Conservation (phyloP, 768 basidiomycete species). For the Cyclocybe aegerita region DNA sequence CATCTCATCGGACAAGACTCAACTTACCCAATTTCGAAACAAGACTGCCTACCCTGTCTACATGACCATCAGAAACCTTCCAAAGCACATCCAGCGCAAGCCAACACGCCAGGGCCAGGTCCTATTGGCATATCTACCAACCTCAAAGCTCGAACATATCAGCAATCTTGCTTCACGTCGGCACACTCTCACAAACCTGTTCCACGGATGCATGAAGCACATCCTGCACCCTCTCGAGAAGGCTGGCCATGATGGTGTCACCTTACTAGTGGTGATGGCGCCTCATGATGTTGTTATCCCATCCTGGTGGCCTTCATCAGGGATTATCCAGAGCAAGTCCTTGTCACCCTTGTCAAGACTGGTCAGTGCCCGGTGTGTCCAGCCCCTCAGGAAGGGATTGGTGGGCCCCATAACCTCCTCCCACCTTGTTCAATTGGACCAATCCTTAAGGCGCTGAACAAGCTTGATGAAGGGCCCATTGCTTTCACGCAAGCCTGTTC, state of each 20-base stretch:
- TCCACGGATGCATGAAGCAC: conserved; percentile 32
- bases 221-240: conserved; percentile 29
- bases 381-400: conserved; percentile 15
- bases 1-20: conserved; percentile 45
- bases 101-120: conserved; percentile 32
- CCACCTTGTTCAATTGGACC: conserved; percentile 10
- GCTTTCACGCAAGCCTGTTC: conserved; percentile 16
- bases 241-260: conserved; percentile 22
- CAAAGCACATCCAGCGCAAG: conserved; percentile 36
- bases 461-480: conserved; percentile 8
- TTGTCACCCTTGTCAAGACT: conserved; percentile 26
- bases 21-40: conserved; percentile 37
- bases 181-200: conserved; percentile 26
- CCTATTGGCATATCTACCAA: conserved; percentile 40
- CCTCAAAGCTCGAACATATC: conserved; percentile 29
- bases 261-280: conserved; percentile 34
- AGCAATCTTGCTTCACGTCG: conserved; percentile 20
- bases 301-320: conserved; percentile 38
- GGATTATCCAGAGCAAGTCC: conserved; percentile 46
- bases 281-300: conserved; percentile 27
- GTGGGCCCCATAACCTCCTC: conserved; percentile 1
- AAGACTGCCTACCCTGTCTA: conserved; percentile 48
- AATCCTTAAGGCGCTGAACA: conserved; percentile 25
- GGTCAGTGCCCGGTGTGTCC: conserved; percentile 29
- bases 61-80: conserved; percentile 46